Conservation (phyloP, 495 filamentous ascomycete species). For the Aspergillus biplanus region DNA sequence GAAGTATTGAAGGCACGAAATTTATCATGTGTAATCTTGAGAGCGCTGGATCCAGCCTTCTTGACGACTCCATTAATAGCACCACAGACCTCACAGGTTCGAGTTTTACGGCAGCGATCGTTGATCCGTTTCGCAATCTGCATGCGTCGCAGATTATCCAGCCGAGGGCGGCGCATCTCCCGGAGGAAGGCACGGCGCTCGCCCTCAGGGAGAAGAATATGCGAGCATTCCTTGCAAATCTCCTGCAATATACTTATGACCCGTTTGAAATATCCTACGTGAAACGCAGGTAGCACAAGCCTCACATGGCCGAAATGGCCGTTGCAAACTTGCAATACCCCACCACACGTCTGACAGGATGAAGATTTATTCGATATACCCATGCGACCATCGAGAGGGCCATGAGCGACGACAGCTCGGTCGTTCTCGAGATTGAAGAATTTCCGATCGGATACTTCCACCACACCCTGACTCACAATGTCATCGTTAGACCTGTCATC, state of each 20-base stretch:
- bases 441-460: conserved; percentile 88
- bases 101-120: conserved; percentile 83
- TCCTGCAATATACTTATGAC: conserved; percentile 86
- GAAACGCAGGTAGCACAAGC: conserved; percentile 87
- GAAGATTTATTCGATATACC: conserved; percentile 82
- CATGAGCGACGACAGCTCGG: conserved; percentile 72
- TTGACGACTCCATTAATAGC: conserved; percentile 86
- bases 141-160: conserved; percentile 81
- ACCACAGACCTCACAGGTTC: conserved; percentile 73
- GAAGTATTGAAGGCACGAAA: conserved; percentile 86
- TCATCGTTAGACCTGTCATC: conserved; percentile 76
- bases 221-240: conserved; percentile 80
- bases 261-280: conserved; percentile 92
- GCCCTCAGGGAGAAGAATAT: conserved; percentile 75
- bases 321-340: conserved; percentile 76
- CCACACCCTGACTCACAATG: conserved; percentile 89
- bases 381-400: conserved; percentile 83
- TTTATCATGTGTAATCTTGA: conserved; percentile 94
- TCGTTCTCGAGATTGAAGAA: conserved; percentile 84
- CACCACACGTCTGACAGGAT: conserved; percentile 79
- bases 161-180: conserved; percentile 75
- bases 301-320: conserved; percentile 94
- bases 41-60: conserved; percentile 72
- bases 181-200: conserved; percentile 74
- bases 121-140: conserved; percentile 85